Evolutionary conservation across 2,329 filamentous ascomycete species (phyloP).

Genomic region (Neoascochyta sp.): DNA sequence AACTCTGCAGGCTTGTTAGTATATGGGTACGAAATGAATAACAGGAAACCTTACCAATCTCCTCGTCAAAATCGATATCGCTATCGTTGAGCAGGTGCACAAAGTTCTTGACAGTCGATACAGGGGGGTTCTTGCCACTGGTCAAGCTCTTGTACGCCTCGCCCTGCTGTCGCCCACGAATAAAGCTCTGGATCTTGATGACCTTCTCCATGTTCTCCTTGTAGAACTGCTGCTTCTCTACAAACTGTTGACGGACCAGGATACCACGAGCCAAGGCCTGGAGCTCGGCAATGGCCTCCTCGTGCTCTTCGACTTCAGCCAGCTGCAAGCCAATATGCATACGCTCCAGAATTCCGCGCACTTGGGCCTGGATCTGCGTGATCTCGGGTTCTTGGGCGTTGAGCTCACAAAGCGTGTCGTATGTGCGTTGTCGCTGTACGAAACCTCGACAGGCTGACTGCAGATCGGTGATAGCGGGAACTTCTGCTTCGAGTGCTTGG

Average conservation of each 20-base stretch:
- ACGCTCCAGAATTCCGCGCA: constrained; percentile 75
- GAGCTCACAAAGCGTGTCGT: constrained; percentile 65
- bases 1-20: constrained; percentile 59
- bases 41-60: constrained; percentile 55
- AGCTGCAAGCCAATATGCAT: constrained; percentile 70
- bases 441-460: constrained; percentile 67
- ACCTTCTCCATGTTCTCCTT: constrained; percentile 98
- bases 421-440: constrained; percentile 58
- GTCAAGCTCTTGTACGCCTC: constrained; percentile 98
- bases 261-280: constrained; percentile 72
- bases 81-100: constrained; percentile 97
- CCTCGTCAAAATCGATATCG: constrained; percentile 98
- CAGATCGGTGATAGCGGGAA: constrained; percentile 55
- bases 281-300: constrained; percentile 69
- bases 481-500: constrained; percentile 56
- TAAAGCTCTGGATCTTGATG: constrained; percentile 96
- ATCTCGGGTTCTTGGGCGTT: constrained; percentile 65
- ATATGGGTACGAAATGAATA: neutral
- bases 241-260: constrained; percentile 70
- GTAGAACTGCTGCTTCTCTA: constrained; percentile 83
- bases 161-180: constrained; percentile 90
- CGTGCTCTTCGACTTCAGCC: constrained; percentile 74
- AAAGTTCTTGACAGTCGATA: constrained; percentile 96
- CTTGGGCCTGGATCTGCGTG: constrained; percentile 67
- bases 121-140: constrained; percentile 91